Conservation (phyloP, 2,329 filamentous ascomycete species). For the Capronia americana region DNA sequence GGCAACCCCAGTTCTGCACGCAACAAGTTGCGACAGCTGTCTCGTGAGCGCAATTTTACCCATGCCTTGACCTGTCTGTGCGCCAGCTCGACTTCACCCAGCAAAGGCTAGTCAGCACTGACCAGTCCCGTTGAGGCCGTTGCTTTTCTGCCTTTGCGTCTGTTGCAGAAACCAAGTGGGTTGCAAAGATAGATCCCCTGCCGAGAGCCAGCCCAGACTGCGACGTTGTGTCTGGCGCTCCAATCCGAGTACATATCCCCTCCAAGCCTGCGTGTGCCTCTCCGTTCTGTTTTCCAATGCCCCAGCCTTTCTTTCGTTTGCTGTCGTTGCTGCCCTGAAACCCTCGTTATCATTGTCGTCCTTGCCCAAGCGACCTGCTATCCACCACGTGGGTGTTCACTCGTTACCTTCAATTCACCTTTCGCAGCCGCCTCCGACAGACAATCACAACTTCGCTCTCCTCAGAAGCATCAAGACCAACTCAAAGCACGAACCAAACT, state of each 20-base stretch:
- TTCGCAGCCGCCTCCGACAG: neutral
- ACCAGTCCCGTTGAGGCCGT: constrained; percentile 1
- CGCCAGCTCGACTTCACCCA: neutral
- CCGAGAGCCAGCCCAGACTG: constrained; percentile 12
- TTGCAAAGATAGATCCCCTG: neutral
- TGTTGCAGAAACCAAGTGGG: neutral
- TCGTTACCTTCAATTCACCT: neutral
- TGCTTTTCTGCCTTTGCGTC: neutral
- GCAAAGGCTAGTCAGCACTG: constrained; percentile 4
- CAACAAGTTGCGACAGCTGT: constrained; percentile 16
- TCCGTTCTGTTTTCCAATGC: constrained; percentile 5
- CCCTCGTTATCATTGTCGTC: neutral
- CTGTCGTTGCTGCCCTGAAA: constrained; percentile 5
- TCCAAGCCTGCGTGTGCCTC: constrained; percentile 2
- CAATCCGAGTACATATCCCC: constrained; percentile 27
- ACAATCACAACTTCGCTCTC: constrained; percentile 5
- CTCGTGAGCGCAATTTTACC: constrained; percentile 23
- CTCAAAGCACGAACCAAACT: neutral
- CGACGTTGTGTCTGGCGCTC: constrained; percentile 10
- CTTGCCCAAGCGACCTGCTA: constrained; percentile 10
- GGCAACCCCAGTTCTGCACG: neutral
- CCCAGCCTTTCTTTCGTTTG: constrained; percentile 13
- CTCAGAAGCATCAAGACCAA: neutral
- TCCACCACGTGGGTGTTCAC: constrained; percentile 18
- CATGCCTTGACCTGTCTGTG: constrained; percentile 8